phyloP scores from a whole-genome alignment of 78 protist species.

The Goniomonas avonlea region DNA sequence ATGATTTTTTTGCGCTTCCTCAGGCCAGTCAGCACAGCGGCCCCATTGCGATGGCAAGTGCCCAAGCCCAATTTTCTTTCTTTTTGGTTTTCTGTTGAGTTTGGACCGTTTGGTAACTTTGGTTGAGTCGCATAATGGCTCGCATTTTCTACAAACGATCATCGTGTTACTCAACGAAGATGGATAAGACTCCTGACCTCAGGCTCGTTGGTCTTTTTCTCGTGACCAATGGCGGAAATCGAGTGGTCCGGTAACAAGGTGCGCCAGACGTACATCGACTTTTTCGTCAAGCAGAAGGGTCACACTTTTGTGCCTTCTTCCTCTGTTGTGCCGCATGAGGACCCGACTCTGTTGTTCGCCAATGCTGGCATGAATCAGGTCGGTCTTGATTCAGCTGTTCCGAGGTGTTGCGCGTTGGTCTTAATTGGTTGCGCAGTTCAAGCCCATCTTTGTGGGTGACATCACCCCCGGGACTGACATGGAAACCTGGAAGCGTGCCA shows the following conservation, averaged over 20 bases:
- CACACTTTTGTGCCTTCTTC: slow-evolving; percentile 71
- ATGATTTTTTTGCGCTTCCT: too few relatives aligned
- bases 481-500: slow-evolving; percentile 77
- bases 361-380: slow-evolving; percentile 98
- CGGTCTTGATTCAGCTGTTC: background rate
- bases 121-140: too few relatives aligned
- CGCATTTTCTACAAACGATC: too few relatives aligned
- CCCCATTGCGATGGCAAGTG: too few relatives aligned
- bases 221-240: background rate
- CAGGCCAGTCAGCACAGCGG: too few relatives aligned
- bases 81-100: too few relatives aligned
- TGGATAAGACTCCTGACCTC: too few relatives aligned
- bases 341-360: slow-evolving; percentile 91
- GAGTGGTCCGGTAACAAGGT: slow-evolving; percentile 51
- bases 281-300: slow-evolving; percentile 53
- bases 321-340: slow-evolving; percentile 82
- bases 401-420: background rate
- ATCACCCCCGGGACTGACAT: slow-evolving; percentile 72
- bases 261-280: slow-evolving; percentile 77
- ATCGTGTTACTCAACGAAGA: too few relatives aligned
- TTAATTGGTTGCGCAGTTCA: slow-evolving; percentile 50
- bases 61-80: too few relatives aligned
- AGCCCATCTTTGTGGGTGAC: slow-evolving; percentile 86
- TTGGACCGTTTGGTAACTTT: too few relatives aligned
- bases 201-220: too few relatives aligned